Evolutionary conservation across 169 alveolate genomes (phyloP).

Genomic region (Perkinsus marinus): DNA sequence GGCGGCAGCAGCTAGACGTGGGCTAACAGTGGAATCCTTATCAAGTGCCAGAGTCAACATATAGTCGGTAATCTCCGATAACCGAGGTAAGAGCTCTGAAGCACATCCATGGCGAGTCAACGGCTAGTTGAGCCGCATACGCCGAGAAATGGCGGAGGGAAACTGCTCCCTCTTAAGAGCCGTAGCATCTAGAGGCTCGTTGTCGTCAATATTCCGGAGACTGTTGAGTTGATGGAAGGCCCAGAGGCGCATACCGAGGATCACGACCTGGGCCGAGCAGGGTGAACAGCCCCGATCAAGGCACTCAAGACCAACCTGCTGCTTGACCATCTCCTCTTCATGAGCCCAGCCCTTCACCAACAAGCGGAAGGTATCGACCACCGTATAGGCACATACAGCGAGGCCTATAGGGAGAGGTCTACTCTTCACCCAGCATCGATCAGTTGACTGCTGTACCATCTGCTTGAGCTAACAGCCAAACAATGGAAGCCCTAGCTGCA

Average conservation of each 20-base stretch:
- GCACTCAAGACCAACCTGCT: not conserved
- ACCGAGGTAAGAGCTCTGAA: not conserved
- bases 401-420: not conserved
- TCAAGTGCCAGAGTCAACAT: not conserved
- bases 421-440: too few species aligned
- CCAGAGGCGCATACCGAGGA: not conserved
- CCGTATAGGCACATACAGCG: not conserved
- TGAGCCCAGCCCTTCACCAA: not conserved
- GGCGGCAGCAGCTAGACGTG: not conserved
- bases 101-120: not conserved
- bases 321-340: not conserved
- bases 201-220: not conserved
- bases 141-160: not conserved
- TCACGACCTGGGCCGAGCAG: not conserved
- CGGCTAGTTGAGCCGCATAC: not conserved
- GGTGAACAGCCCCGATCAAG: not conserved
- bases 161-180: not conserved
- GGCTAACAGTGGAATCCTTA: not conserved
- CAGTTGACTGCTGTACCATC: not conserved
- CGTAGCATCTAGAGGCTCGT: not conserved
- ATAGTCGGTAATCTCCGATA: not conserved
- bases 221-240: not conserved
- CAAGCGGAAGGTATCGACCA: not conserved
- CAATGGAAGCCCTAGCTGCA: not conserved
- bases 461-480: not conserved